Evolutionary conservation across 179 eudicot species (phyloP), one percentile per base, ranked within the genome.

Genomic region (Monotropa hypopitys): DNA sequence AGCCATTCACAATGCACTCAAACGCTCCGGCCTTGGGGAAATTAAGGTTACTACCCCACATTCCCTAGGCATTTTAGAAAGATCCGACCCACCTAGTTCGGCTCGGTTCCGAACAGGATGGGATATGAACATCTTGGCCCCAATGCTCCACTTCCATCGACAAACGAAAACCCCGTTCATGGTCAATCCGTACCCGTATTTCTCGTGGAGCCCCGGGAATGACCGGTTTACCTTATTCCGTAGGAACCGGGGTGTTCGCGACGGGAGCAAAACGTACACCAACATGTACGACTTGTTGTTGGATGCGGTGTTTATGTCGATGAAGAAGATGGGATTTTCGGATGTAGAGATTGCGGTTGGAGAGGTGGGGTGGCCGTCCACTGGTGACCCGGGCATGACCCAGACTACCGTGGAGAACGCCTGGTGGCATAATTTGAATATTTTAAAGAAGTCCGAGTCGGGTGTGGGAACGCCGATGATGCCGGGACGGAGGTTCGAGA

Each of bases 281-380:
- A 89, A 90, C 85, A 85, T 89, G 90, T 91, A 91, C 53, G 97
- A 91, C 51, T 54, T 87, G 40, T 83, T 88, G 42, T 74, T 92
- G 85, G 99, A 95, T 35, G 89, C 95, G 0, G 90, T 87, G 23
- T 84, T 61, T 71, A 81, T 84, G 47, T 83, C 92, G 45, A 95
- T 95, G 97, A 85, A 82, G 83, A 86, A 57, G 20, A 72, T 95
- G 62, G 94, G 97, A 2, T 91, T 72, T 42, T 79, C 74, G 0
- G 94, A 93, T 26, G 97, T 95, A 33, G 89, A 84, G 47, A 88
- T 95, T 47, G 97, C 84, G 5, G 87, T 88, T 16, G 99, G 92
- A 6, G 99, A 95, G 86, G 94, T 97, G 0, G 99, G 99, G 45
- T 95, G 99, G 99, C 92, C 99, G 2, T 88, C 95, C 0, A 73